Evolutionary conservation across 1,284 basidiomycete genomes (phyloP).

Genomic region (Trichosporon ovoides): DNA sequence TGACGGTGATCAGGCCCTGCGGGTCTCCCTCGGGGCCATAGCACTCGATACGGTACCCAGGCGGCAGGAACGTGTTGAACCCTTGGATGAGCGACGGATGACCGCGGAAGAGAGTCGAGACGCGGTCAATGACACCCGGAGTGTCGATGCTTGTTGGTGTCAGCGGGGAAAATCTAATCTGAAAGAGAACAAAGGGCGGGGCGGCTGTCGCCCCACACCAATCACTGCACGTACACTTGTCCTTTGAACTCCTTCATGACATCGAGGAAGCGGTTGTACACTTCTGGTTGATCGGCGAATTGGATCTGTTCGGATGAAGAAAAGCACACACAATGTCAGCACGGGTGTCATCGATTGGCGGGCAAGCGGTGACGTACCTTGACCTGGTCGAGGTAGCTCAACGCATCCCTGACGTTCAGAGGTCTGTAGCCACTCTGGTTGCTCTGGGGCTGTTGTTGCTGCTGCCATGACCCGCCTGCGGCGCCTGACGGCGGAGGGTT

Average conservation of each 20-base stretch:
- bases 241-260: slow-evolving; percentile 99
- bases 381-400: slow-evolving; percentile 94
- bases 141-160: slow-evolving; percentile 76
- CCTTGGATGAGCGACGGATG: slow-evolving; percentile 93
- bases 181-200: neutral
- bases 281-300: slow-evolving; percentile 86
- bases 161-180: neutral
- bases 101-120: slow-evolving; percentile 89
- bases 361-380: slow-evolving; percentile 54
- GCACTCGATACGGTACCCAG: slow-evolving; percentile 94
- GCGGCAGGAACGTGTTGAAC: slow-evolving; percentile 97
- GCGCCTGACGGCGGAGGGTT: slow-evolving; percentile 17
- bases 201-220: neutral
- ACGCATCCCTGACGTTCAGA: slow-evolving; percentile 65
- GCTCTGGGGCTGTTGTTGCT: slow-evolving; percentile 4
- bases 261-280: slow-evolving; percentile 95
- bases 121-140: slow-evolving; percentile 94
- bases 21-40: slow-evolving; percentile 52
- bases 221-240: slow-evolving; percentile 64
- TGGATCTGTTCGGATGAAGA: slow-evolving; percentile 53
- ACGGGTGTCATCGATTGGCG: neutral
- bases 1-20: slow-evolving; percentile 84
- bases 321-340: slow-evolving; percentile 7
- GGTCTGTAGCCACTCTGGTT: slow-evolving; percentile 36
- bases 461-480: slow-evolving; percentile 13